phyloP scores from a whole-genome alignment of 2,329 filamentous ascomycete species.

The Microcyclospora pomicola region DNA sequence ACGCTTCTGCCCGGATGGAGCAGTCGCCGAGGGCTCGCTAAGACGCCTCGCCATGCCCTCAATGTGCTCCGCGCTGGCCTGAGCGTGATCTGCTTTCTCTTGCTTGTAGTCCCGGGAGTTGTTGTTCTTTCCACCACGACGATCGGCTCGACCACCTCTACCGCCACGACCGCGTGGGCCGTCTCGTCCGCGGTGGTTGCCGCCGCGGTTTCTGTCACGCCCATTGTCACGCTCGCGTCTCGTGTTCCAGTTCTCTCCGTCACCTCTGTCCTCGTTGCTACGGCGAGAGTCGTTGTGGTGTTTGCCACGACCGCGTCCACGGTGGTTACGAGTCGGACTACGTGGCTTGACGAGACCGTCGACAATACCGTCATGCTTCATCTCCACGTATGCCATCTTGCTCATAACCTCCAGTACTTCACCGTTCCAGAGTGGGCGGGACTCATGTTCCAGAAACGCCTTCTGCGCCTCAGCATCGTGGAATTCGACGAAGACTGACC shows the following conservation, averaged over 20 bases:
- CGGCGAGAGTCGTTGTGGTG: constrained; percentile 15
- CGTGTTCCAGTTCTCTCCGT: neutral
- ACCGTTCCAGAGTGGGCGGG: constrained; percentile 72
- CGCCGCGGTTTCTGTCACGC: constrained; percentile 16
- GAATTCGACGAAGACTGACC: constrained; percentile 93
- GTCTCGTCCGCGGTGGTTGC: constrained; percentile 5
- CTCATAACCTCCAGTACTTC: constrained; percentile 68
- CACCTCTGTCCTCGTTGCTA: constrained; percentile 1
- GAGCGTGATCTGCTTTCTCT: too few species aligned
- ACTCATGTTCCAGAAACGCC: constrained; percentile 66
- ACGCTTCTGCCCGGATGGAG: constrained; percentile 2
- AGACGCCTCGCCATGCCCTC: too few species aligned
- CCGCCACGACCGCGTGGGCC: constrained; percentile 3
- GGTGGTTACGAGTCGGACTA: constrained; percentile 25
- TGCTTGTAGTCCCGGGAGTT: neutral
- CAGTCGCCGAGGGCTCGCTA: neutral
- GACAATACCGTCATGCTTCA: constrained; percentile 33
- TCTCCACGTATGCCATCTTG: constrained; percentile 68
- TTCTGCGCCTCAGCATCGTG: constrained; percentile 61
- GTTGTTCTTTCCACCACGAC: neutral
- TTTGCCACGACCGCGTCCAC: constrained; percentile 17
- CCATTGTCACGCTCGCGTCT: constrained; percentile 14
- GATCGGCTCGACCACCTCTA: constrained; percentile 2
- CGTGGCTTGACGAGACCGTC: constrained; percentile 26
- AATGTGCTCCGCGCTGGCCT: too few species aligned